Evolutionary conservation across 1,284 basidiomycete genomes (phyloP).

Genomic region (Testicularia cyperi): DNA sequence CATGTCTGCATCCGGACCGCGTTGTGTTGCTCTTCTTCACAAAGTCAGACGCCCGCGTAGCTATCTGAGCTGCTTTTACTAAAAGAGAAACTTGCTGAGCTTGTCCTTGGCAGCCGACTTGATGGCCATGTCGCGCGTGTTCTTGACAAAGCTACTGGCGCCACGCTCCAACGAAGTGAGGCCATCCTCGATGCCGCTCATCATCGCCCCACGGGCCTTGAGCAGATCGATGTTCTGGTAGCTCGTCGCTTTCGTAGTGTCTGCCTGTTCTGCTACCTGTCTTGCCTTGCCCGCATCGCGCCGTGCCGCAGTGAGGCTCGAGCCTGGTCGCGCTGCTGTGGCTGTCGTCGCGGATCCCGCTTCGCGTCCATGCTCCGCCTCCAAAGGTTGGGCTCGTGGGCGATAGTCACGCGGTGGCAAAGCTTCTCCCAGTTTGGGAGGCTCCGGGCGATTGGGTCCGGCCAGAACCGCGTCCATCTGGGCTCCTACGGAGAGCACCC

Average conservation of each 20-base stretch:
- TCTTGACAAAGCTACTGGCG: constrained; percentile 48
- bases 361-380: background rate
- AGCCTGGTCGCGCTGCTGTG: background rate
- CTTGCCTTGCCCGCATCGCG: constrained; percentile 27
- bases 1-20: too few relatives aligned
- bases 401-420: constrained; percentile 21
- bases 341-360: background rate
- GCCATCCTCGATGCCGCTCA: constrained; percentile 47
- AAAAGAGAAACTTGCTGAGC: constrained; percentile 39
- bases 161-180: constrained; percentile 40
- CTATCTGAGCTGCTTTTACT: too few relatives aligned
- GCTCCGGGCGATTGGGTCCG: constrained; percentile 37
- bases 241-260: constrained; percentile 13
- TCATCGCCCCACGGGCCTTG: constrained; percentile 42
- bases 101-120: constrained; percentile 48
- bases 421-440: constrained; percentile 27
- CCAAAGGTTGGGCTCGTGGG: constrained; percentile 1
- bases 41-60: too few relatives aligned
- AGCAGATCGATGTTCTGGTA: constrained; percentile 39
- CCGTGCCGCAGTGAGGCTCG: constrained; percentile 5
- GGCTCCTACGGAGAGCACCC: constrained; percentile 35
- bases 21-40: too few relatives aligned
- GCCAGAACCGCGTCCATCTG: constrained; percentile 43
- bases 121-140: constrained; percentile 47
- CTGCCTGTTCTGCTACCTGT: constrained; percentile 18